Evolutionary conservation across 495 filamentous ascomycete genomes (phyloP).

Genomic region (Tuber brumale): DNA sequence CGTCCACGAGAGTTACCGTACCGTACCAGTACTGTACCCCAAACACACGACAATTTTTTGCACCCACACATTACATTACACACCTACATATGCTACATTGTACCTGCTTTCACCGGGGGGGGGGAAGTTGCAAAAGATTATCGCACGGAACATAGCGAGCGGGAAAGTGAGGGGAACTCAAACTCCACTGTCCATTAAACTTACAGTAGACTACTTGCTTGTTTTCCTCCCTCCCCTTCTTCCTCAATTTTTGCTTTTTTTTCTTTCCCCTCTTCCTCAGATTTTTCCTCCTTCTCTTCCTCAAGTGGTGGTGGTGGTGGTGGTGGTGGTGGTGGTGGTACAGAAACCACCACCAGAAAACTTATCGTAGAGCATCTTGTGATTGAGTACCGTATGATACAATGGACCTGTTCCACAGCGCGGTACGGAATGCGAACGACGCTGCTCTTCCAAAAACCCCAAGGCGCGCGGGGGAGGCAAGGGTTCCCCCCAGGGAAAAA

Average conservation of each 20-base stretch:
- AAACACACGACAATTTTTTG: neutral
- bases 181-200: neutral
- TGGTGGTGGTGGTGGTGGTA: neutral
- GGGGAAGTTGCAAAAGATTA: neutral
- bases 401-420: neutral
- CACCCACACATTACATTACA: neutral
- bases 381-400: neutral
- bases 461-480: neutral
- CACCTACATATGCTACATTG: neutral
- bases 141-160: neutral
- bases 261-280: neutral
- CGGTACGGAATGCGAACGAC: neutral
- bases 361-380: neutral
- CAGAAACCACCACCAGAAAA: neutral
- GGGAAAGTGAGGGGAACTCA: neutral
- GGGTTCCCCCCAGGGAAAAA: neutral
- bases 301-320: neutral
- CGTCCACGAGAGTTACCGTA: no score
- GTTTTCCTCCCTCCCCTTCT: neutral
- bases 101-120: conserved; percentile 1
- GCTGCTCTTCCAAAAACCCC: neutral
- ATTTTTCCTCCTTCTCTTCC: neutral
- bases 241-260: neutral
- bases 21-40: neutral
- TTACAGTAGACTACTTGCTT: neutral